Conservation (phyloP, 768 basidiomycete species). For the Boletus edulis region DNA sequence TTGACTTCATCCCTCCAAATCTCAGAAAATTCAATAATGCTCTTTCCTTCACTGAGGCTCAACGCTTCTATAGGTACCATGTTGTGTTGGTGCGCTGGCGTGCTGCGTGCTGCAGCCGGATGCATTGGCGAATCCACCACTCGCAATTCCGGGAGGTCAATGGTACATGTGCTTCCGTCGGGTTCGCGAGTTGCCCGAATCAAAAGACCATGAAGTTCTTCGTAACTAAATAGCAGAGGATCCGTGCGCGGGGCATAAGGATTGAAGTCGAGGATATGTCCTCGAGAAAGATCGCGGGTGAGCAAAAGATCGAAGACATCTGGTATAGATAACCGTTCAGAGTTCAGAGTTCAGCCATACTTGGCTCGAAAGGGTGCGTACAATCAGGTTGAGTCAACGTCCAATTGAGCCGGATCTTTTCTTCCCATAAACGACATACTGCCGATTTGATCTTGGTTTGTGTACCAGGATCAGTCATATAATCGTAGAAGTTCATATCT, state of each 20-base stretch:
- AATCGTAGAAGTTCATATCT: slow-evolving; percentile 87
- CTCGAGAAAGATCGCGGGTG: slow-evolving; percentile 72
- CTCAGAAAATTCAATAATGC: slow-evolving; percentile 70
- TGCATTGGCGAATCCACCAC: slow-evolving; percentile 76
- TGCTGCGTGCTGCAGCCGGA: slow-evolving; percentile 61
- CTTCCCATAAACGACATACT: slow-evolving; percentile 65
- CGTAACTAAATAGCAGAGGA: slow-evolving; percentile 79
- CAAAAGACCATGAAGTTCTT: slow-evolving; percentile 56
- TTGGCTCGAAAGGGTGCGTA: slow-evolving; percentile 36
- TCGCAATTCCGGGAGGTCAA: slow-evolving; percentile 44
- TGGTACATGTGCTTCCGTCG: not conserved
- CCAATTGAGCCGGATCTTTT: slow-evolving; percentile 62
- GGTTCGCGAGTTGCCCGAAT: slow-evolving; percentile 1
- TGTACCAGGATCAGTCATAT: slow-evolving; percentile 63
- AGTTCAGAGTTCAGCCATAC: not conserved
- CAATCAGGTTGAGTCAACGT: slow-evolving; percentile 55
- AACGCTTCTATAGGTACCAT: slow-evolving; percentile 91
- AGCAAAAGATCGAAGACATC: slow-evolving; percentile 87
- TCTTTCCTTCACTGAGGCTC: slow-evolving; percentile 69
- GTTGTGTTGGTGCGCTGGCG: slow-evolving; percentile 79
- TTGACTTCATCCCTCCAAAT: slow-evolving; percentile 57
- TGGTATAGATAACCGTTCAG: not conserved
- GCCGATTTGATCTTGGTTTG: slow-evolving; percentile 49
- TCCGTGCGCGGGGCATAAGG: slow-evolving; percentile 88
- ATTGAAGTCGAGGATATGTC: slow-evolving; percentile 89